Evolutionary conservation across 2,329 filamentous ascomycete species (phyloP), one percentile per base, ranked within the genome.

Genomic region (Epichloe uncinata): DNA sequence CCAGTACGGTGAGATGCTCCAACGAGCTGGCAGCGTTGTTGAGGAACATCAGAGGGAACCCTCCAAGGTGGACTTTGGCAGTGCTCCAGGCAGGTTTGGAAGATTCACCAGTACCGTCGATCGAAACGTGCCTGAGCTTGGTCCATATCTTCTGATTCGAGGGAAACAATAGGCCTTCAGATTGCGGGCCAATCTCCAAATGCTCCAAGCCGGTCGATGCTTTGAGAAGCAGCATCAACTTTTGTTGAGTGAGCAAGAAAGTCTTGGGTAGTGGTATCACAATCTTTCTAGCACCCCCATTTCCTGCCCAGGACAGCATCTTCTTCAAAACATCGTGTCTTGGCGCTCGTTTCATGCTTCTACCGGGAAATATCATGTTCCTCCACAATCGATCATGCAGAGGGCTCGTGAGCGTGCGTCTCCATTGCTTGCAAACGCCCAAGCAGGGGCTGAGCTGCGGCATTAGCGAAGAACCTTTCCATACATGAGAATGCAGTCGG

Each of bases 351-450:
- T 57, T 54, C 44, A 50, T 50, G n/a, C 44, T 49, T 42, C 44
- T 47, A 33, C 53, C 57, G 2, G 53, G 55, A 42, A 68, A 67
- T 6, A 56, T 41, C 47, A 68, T 54, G n/a, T 52, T 50, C 36
- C 58, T 59, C 66, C 66, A 68, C 4, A 68, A 52, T 5, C 53
- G 53, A 35, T 56, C 54, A 46, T 62, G 62, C 18, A 59, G 60
- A 15, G 50, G 56, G n/a, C 58, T 56, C 8, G 56, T 58, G 11
- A 68, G 55, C n/a, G 57, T 58, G 12, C 47, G 51, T 30, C 56
- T 60, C 66, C 66, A 67, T 8, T 50, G 41, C 52, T 60, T 65
- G 8, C 58, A 67, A 6, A 68, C 66, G 30, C 56, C 45, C 13
- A 66, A 49, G 41, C 66, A 68, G 40, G 55, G 56, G 5, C 63